These are phyloP conservation scores for Schrenkiella parvula DNA, from an alignment of 345 rosid species.

Conservation along the genomic window DNA sequence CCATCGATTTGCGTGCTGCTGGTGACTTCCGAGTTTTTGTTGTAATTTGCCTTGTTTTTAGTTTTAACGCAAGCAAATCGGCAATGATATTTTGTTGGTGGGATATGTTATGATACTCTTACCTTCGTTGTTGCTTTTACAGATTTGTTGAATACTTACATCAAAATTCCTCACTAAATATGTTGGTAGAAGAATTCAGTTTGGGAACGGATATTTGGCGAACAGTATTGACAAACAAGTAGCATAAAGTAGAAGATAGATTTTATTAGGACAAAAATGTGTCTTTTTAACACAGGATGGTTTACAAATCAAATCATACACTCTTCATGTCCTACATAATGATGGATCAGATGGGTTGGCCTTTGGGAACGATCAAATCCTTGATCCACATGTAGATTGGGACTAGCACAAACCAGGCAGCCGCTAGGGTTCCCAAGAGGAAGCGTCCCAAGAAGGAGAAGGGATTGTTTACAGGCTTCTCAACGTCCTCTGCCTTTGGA, in stretches of 20 bases:
- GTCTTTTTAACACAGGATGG: neutral
- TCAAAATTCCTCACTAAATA: neutral
- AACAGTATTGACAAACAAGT: too few species aligned
- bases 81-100: conserved; percentile 4
- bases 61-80: neutral
- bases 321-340: neutral
- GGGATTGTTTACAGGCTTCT: conserved; percentile 62
- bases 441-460: conserved; percentile 61
- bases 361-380: conserved; percentile 82
- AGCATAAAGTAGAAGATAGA: too few species aligned
- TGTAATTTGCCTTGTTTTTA: neutral
- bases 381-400: conserved; percentile 99
- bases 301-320: neutral
- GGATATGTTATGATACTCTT: neutral
- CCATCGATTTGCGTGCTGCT: neutral
- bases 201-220: neutral
- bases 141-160: conserved; percentile 1
- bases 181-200: neutral
- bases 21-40: conserved; percentile 6
- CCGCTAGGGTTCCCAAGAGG: conserved; percentile 70
- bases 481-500: conserved; percentile 82
- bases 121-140: neutral
- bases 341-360: conserved; percentile 52
- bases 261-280: neutral
- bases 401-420: conserved; percentile 70